Base-by-base conservation (phyloP, 768 basidiomycete species). In the Ramaria sp. region DNA sequence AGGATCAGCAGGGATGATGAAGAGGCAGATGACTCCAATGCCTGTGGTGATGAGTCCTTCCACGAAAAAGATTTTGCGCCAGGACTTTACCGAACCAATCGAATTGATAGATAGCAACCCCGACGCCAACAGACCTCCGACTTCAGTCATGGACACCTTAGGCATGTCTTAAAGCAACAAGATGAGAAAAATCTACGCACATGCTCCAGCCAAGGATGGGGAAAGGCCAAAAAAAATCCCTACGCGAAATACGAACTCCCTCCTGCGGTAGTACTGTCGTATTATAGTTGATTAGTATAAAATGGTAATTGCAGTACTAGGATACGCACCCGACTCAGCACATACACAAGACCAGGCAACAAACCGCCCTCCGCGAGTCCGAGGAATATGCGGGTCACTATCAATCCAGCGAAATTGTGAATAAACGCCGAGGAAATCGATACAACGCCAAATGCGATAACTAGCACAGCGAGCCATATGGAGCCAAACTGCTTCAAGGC, bases 341-440 rank as follows among this genome's bases (percentile, higher is more conserved):
- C 63, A 52, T 75, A 75, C 12, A 71, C 67, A 51, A 76, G 59
- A 4, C 73, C 75, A 11, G 72, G 69, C 72, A 76, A 57, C 0
- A 73, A 73, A 30, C 74, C 74, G 13, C 72, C 73, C 60, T 76
- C 75, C 24, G 71, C 68, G 15, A 75, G 65, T 37, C 74, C 73
- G 17, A 76, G 63, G 47, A 76, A 68, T 0, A 75, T 66, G 37
- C 75, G 63, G 0, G 72, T 73, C 4, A 62, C 70, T 6, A 75
- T 63, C 22, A 76, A 61, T 0, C 67, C 67, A 3, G 62, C 56
- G 57, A 69, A 73, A 39, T 65, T 68, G 31, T 66, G 64, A 15
- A 75, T 67, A 43, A 76, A 76, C 0, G 74, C 74, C 0, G 73
- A 71, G 15, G 67, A 68, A 9, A 76, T 67, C 7, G 73, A 67